Evolutionary conservation across 2,329 filamentous ascomycete genomes (phyloP).

Genomic region (Penicillium brasilianum): DNA sequence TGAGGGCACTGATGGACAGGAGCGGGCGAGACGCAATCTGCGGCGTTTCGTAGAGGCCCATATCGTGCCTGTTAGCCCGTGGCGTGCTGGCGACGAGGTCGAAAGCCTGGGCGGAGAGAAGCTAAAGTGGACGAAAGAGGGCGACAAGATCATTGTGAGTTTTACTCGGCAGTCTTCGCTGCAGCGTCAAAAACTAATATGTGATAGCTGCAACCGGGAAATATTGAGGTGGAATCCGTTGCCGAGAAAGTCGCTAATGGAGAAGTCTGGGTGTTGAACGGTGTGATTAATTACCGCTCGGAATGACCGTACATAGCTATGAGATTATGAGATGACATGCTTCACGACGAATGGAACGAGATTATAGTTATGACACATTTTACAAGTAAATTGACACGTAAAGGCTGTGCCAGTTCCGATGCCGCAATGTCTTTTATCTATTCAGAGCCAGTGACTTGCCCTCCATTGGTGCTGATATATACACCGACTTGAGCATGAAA

Average conservation of each 20-base stretch:
- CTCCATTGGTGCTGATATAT: slow-evolving; percentile 14
- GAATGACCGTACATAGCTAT: slow-evolving; percentile 9
- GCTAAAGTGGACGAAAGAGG: slow-evolving; percentile 79
- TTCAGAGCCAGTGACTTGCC: slow-evolving; percentile 13
- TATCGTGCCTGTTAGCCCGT: slow-evolving; percentile 75
- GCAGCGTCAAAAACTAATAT: slow-evolving; percentile 16
- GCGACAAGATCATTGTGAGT: slow-evolving; percentile 68
- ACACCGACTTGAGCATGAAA: slow-evolving; percentile 12
- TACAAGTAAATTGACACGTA: not conserved
- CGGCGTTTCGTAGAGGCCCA: slow-evolving; percentile 84
- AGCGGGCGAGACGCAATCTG: slow-evolving; percentile 77
- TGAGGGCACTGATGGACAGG: slow-evolving; percentile 73
- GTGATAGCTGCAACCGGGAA: slow-evolving; percentile 67
- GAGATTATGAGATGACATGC: slow-evolving; percentile 16
- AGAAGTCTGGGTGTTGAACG: slow-evolving; percentile 79
- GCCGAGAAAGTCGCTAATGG: slow-evolving; percentile 82
- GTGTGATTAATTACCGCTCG: slow-evolving; percentile 60
- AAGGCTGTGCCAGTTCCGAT: not conserved
- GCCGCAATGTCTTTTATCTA: slow-evolving; percentile 16
- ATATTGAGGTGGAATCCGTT: slow-evolving; percentile 75
- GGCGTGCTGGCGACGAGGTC: slow-evolving; percentile 70
- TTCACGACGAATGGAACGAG: slow-evolving; percentile 16
- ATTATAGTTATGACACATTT: slow-evolving; percentile 12
- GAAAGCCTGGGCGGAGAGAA: slow-evolving; percentile 71
- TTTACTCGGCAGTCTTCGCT: not conserved